Evolutionary conservation across 2,329 filamentous ascomycete genomes (phyloP).

Genomic region (Aspergillus terreus): DNA sequence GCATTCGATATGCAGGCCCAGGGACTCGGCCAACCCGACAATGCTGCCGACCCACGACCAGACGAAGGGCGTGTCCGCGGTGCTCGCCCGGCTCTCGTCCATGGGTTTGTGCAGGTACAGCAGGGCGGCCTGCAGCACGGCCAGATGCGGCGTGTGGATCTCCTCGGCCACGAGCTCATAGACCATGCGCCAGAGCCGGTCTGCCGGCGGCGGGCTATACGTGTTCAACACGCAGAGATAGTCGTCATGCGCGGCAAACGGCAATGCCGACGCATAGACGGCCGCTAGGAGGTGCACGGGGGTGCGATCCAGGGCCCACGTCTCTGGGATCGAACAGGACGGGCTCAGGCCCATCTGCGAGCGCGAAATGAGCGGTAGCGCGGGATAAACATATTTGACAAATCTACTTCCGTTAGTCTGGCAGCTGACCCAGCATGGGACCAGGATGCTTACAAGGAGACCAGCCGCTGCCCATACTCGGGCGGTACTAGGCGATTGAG

Average conservation of each 20-base stretch:
- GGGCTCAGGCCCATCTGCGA: conserved; percentile 23
- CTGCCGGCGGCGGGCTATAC: conserved; percentile 22
- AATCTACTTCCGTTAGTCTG: conserved; percentile 18
- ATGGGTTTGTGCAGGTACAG: conserved; percentile 29
- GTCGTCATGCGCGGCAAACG: conserved; percentile 30
- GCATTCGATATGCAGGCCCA: conserved; percentile 37
- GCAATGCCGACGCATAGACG: conserved; percentile 30
- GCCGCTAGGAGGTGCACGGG: conserved; percentile 29
- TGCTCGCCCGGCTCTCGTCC: conserved; percentile 18
- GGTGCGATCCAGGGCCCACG: conserved; percentile 15
- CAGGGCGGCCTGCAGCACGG: conserved; percentile 29
- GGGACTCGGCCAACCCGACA: conserved; percentile 30
- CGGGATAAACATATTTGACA: conserved; percentile 28
- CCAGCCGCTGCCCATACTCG: conserved; percentile 22
- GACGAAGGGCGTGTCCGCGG: conserved; percentile 30
- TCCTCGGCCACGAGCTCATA: conserved; percentile 30
- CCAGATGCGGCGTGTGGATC: conserved; percentile 29
- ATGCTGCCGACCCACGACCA: conserved; percentile 37
- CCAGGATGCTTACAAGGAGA: conserved; percentile 18
- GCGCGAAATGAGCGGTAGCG: conserved; percentile 28
- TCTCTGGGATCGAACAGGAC: conserved; percentile 18
- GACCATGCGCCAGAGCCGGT: conserved; percentile 28
- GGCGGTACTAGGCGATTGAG: conserved; percentile 19
- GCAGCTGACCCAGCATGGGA: neutral
- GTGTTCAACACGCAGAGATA: conserved; percentile 26